Evolutionary conservation across 176 grass and related monocot genomes (phyloP).

Genomic region (Oryza punctata): DNA sequence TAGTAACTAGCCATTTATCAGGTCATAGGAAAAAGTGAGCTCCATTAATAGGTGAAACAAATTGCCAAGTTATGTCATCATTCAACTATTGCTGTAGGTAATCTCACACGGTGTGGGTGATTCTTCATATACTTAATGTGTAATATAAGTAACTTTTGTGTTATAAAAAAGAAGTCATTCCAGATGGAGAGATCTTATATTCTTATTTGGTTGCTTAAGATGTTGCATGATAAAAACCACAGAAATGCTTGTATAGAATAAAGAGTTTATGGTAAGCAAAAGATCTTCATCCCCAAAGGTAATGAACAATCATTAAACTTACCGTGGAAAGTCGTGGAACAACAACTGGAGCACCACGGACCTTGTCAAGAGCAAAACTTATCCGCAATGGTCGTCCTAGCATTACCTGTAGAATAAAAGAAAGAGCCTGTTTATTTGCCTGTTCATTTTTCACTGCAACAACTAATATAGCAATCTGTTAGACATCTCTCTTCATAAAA

Average conservation of each 20-base stretch:
- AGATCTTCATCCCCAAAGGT: not conserved
- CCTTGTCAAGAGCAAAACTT: slow-evolving; percentile 86
- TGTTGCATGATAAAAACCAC: slow-evolving; percentile 8
- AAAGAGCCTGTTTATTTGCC: slow-evolving; percentile 19
- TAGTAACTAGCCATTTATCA: slow-evolving; percentile 2
- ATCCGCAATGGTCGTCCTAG: slow-evolving; percentile 72
- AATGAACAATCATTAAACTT: slow-evolving; percentile 35
- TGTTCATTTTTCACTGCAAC: slow-evolving; percentile 5
- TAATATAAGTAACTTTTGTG: slow-evolving; percentile 5
- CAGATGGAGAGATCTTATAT: not conserved
- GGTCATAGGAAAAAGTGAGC: not conserved
- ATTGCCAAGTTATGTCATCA: slow-evolving; percentile 3
- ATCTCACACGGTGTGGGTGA: not conserved
- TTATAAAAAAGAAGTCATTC: not conserved
- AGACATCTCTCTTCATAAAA: slow-evolving; percentile 4
- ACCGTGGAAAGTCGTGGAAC: slow-evolving; percentile 61
- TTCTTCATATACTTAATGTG: not conserved
- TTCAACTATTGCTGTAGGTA: not conserved
- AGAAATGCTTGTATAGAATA: slow-evolving; percentile 18
- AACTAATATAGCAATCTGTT: not conserved
- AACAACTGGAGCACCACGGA: slow-evolving; percentile 62
- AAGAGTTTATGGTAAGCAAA: not conserved
- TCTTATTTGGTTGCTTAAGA: not conserved
- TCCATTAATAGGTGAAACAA: slow-evolving; percentile 16
- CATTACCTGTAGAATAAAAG: slow-evolving; percentile 60